Conservation (phyloP, 345 rosid species). For the Populus tremula region DNA sequence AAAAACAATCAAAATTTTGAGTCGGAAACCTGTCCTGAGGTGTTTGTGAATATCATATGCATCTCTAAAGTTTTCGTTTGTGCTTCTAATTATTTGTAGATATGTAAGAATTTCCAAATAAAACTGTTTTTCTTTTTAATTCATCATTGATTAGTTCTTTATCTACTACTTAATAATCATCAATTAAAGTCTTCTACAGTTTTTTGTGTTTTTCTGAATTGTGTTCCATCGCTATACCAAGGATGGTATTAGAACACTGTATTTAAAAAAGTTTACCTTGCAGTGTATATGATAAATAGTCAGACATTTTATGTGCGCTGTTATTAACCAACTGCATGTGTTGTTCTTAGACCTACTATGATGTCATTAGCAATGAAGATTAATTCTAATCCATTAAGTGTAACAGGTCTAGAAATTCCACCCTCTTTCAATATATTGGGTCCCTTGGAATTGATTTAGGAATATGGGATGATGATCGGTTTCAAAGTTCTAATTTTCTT, state of each 20-base stretch:
- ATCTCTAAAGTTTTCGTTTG: not conserved
- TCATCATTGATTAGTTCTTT: not conserved
- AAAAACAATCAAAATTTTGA: not conserved
- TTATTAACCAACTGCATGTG: not conserved
- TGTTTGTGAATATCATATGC: not conserved
- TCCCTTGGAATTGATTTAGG: constrained; percentile 1
- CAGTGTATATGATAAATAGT: not conserved
- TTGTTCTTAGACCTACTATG: not conserved
- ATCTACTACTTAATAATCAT: too few relatives aligned
- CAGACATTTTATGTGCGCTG: not conserved
- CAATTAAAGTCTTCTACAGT: not conserved
- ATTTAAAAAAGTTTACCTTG: not conserved
- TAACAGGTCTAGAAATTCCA: not conserved
- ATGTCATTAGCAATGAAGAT: not conserved
- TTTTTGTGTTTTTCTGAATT: not conserved
- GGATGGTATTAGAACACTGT: not conserved
- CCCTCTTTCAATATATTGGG: not conserved
- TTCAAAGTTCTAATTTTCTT: not conserved
- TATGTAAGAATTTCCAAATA: not conserved
- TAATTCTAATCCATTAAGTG: not conserved
- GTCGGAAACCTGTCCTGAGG: not conserved
- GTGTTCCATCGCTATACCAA: not conserved
- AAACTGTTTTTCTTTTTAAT: not conserved
- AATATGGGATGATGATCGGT: not conserved
- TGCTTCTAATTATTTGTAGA: not conserved